phyloP scores from a whole-genome alignment of 2,329 filamentous ascomycete species.

The Esteya vermicola region DNA sequence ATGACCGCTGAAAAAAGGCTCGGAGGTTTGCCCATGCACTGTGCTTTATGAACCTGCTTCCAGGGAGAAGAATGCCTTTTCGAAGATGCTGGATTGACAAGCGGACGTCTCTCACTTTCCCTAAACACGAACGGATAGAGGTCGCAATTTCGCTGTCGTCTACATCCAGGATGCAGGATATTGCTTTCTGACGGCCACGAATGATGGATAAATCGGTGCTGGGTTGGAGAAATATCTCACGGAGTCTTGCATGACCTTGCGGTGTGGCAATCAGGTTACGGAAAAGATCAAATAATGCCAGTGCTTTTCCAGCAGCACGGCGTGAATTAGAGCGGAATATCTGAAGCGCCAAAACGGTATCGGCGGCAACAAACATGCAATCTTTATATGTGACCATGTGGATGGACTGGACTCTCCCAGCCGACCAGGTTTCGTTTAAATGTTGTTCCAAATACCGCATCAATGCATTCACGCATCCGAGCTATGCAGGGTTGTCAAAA shows the following conservation, averaged over 20 bases:
- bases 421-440: too few species aligned
- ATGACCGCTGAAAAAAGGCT: slow-evolving; percentile 54
- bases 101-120: slow-evolving; percentile 63
- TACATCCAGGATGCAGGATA: slow-evolving; percentile 49
- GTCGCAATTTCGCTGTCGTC: slow-evolving; percentile 48
- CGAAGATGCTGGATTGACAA: slow-evolving; percentile 54
- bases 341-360: slow-evolving; percentile 71
- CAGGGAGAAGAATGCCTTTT: slow-evolving; percentile 55
- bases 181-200: slow-evolving; percentile 53
- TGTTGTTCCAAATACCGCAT: slow-evolving; percentile 53
- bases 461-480: slow-evolving; percentile 79
- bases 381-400: slow-evolving; percentile 59
- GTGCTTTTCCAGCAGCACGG: slow-evolving; percentile 53
- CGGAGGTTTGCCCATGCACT: slow-evolving; percentile 61
- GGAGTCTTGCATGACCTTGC: slow-evolving; percentile 61
- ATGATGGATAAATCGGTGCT: slow-evolving; percentile 56
- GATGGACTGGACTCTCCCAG: slow-evolving; percentile 48
- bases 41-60: slow-evolving; percentile 39
- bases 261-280: slow-evolving; percentile 59
- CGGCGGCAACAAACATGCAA: slow-evolving; percentile 65
- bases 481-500: slow-evolving; percentile 18
- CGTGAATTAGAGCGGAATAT: slow-evolving; percentile 59
- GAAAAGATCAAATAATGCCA: slow-evolving; percentile 77
- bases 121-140: slow-evolving; percentile 45
- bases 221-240: slow-evolving; percentile 72